These are phyloP conservation scores for Graphilbum ipis-grandicollis DNA, from an alignment of 2,329 filamentous ascomycete genomes.

Conservation along the genomic window DNA sequence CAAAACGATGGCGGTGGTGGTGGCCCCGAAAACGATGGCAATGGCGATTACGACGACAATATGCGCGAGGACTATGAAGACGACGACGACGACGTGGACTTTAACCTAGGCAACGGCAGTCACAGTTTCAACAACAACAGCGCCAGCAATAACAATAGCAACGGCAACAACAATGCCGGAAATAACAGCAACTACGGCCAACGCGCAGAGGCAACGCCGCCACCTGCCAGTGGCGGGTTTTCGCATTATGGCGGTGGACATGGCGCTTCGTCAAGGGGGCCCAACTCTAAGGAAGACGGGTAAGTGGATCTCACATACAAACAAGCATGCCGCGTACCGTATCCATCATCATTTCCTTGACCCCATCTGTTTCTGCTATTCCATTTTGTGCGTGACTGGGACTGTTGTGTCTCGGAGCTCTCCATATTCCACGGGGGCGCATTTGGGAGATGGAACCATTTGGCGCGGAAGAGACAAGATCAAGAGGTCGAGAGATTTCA, in stretches of 20 bases:
- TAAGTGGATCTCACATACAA: constrained; percentile 38
- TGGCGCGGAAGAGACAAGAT: too few species aligned
- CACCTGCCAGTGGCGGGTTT: constrained; percentile 12
- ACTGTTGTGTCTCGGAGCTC: too few species aligned
- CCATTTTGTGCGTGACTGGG: too few species aligned
- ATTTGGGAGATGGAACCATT: too few species aligned
- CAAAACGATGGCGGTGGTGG: constrained; percentile 13
- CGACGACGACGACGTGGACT: constrained; percentile 36
- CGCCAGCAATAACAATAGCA: constrained; percentile 7
- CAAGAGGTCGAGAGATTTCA: too few species aligned
- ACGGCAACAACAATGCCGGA: constrained; percentile 1
- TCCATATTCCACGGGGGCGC: too few species aligned
- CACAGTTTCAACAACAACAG: constrained; percentile 13
- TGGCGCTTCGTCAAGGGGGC: constrained; percentile 22
- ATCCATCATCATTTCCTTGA: not conserved
- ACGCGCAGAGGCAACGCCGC: constrained; percentile 12
- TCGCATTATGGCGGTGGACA: not conserved
- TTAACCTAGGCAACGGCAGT: constrained; percentile 28
- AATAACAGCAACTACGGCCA: constrained; percentile 7
- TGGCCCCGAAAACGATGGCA: constrained; percentile 5
- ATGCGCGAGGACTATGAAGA: constrained; percentile 24
- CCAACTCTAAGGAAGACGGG: constrained; percentile 81
- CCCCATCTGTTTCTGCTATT: not conserved
- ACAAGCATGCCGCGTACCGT: not conserved
- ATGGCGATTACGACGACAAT: constrained; percentile 10